Evolutionary conservation across 257 asterid genomes (phyloP).

Genomic region (Plantago major): DNA sequence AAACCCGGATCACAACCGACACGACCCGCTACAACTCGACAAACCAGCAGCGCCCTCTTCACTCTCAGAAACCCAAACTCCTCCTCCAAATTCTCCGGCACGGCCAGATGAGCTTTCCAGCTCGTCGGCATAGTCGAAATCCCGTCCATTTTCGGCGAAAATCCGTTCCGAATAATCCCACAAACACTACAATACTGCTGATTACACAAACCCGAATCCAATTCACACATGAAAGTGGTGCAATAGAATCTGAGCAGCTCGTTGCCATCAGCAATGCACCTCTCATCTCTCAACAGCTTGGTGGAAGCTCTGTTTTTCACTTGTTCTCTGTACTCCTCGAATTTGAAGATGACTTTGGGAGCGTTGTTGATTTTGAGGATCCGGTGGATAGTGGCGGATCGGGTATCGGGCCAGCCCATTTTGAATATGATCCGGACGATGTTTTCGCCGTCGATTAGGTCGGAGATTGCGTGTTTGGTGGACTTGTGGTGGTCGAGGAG

Average conservation of each 20-base stretch:
- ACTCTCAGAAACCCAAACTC: conserved; percentile 81
- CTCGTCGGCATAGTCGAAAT: conserved; percentile 60
- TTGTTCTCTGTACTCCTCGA: conserved; percentile 68
- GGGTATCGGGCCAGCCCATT: conserved; percentile 67
- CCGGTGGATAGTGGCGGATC: conserved; percentile 48
- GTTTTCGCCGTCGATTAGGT: conserved; percentile 67
- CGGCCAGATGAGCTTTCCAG: conserved; percentile 72
- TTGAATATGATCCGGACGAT: conserved; percentile 75
- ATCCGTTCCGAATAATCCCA: conserved; percentile 61
- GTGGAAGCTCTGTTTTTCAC: conserved; percentile 58
- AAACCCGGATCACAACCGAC: conserved; percentile 47
- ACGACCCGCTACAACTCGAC: conserved; percentile 89
- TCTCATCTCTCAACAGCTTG: conserved; percentile 33
- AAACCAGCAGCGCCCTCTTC: conserved; percentile 64
- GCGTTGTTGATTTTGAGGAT: conserved; percentile 73
- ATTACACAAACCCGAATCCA: conserved; percentile 44
- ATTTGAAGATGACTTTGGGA: conserved; percentile 41
- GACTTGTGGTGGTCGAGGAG: conserved; percentile 64
- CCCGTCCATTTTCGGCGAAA: conserved; percentile 80
- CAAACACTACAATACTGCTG: conserved; percentile 72
- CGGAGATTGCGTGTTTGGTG: conserved; percentile 57
- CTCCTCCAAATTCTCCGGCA: conserved; percentile 76
- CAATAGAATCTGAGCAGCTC: conserved; percentile 77
- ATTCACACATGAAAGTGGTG: conserved; percentile 58
- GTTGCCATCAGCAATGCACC: conserved; percentile 87